Evolutionary conservation across 2,329 filamentous ascomycete genomes (phyloP), one percentile per base, ranked within the genome.

Genomic region (Raffaelea deltoideospora): DNA sequence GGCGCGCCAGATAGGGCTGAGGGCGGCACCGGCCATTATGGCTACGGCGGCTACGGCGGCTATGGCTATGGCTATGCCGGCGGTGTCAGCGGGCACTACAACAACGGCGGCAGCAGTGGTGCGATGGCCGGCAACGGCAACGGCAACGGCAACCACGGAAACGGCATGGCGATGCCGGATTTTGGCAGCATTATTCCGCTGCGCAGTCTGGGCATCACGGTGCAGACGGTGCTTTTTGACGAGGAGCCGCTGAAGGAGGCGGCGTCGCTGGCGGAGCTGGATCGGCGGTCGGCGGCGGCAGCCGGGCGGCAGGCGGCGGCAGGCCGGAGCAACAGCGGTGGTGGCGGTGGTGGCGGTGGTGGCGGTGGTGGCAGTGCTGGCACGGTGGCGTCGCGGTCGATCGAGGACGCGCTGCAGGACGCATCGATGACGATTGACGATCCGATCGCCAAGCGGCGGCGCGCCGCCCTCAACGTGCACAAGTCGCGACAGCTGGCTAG

Each of bases 221-320:
- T 83, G 3, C 84, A 94, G 51, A 96, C 84, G 0, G 79, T 98
- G 2, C 80, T 96, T 51, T 96, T 96, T 49, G 86, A 95, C 46
- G 85, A 87, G 38, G 72, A 74, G 28, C 67, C 72, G 9, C 58
- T 74, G 10, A 64, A 63, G 18, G 57, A 59, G 32, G 51, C 55
- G 2, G 38, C 49, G 11, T 50, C 30, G n/a, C n/a, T 51, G 45
- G 42, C 52, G 41, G 41, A 49, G 20, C 48, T 59, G 9, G 23
- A 14, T 41, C 24, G 23, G 4, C 24, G 10, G 42, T 46, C 50
- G 30, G 56, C 27, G 15, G 21, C 37, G 14, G 14, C 14, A 11
- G 18, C 10, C n/a, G 13, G 8, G 28, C n/a, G 7, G 5, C 6
- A 8, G 10, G 28, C n/a, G n/a, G 17, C 11, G 4, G 31, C 22